These are phyloP conservation scores for Backusella tarrabulga DNA, from an alignment of 192 early-diverging fungal species.

Conservation along the genomic window DNA sequence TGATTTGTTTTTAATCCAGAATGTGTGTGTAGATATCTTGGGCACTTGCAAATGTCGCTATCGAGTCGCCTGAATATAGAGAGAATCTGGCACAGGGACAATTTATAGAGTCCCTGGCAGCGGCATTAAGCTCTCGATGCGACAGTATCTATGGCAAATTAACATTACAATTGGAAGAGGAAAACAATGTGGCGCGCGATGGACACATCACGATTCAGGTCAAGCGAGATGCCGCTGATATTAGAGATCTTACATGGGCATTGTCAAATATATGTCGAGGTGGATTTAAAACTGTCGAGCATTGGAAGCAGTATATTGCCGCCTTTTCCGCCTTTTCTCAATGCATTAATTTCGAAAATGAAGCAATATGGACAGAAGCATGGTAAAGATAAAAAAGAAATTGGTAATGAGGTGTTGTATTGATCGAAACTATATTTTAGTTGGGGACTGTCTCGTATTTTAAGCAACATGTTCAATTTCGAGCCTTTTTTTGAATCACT, in stretches of 20 bases:
- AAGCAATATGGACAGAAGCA: slow-evolving; percentile 21
- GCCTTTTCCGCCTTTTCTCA: slow-evolving; percentile 22
- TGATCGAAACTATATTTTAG: neutral
- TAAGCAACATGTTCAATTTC: slow-evolving; percentile 27
- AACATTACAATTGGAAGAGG: neutral
- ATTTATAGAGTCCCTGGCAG: slow-evolving; percentile 15
- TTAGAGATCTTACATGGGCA: slow-evolving; percentile 25
- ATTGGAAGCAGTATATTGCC: slow-evolving; percentile 12
- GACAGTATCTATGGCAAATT: slow-evolving; percentile 8
- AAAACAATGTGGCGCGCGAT: neutral
- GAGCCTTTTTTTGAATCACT: slow-evolving; percentile 16
- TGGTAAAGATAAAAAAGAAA: slow-evolving; percentile 9
- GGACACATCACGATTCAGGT: neutral
- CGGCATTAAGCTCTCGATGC: neutral
- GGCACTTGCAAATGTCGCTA: slow-evolving; percentile 27
- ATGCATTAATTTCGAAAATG: slow-evolving; percentile 11
- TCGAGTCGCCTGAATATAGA: slow-evolving; percentile 17
- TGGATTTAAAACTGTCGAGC: slow-evolving; percentile 13
- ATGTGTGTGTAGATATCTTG: slow-evolving; percentile 1
- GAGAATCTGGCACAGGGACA: slow-evolving; percentile 16
- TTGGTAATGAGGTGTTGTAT: neutral
- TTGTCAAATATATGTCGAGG: slow-evolving; percentile 35
- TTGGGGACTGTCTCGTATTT: slow-evolving; percentile 34
- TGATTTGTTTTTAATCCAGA: neutral
- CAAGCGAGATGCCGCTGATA: slow-evolving; percentile 15